phyloP scores from a whole-genome alignment of 768 basidiomycete species.

The Naganishia vaughanmartiniae region DNA sequence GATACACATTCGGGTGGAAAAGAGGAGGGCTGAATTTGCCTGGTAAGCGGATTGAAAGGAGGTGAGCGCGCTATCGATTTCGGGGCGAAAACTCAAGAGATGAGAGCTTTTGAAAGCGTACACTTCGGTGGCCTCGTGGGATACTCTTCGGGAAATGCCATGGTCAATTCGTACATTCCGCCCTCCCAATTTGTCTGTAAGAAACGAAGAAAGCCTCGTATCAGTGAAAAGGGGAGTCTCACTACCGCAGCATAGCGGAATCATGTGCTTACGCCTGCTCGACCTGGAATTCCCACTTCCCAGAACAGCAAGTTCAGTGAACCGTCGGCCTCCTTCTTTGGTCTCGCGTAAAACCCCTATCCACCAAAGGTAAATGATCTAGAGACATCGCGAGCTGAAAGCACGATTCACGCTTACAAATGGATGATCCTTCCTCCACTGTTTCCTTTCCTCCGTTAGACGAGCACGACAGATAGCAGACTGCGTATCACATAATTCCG shows the following conservation, averaged over 20 bases:
- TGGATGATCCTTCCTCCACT: conserved; percentile 98
- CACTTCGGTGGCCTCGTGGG: conserved; percentile 52
- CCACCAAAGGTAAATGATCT: background rate
- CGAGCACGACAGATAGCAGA: conserved; percentile 71
- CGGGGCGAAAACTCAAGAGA: background rate
- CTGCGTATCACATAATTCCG: background rate
- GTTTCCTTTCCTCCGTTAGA: conserved; percentile 93
- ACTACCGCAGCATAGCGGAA: background rate
- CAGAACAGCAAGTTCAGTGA: conserved; percentile 95
- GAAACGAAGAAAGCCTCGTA: background rate
- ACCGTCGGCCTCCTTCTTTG: conserved; percentile 82
- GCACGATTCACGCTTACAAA: conserved; percentile 66
- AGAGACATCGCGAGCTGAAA: background rate
- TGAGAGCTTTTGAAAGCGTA: conserved; percentile 24
- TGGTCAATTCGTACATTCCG: conserved; percentile 86
- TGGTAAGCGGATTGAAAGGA: conserved; percentile 46
- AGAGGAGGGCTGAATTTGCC: conserved; percentile 95
- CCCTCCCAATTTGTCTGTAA: conserved; percentile 91
- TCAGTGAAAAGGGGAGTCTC: conserved; percentile 22
- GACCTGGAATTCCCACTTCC: conserved; percentile 99
- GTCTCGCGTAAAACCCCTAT: conserved; percentile 96
- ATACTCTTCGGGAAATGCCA: conserved; percentile 86
- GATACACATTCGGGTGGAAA: conserved; percentile 98
- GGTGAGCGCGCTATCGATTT: conserved; percentile 1
- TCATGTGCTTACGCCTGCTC: conserved; percentile 66